A percentile compares a stretch with the other conserved stretches of the same genome.
These are phyloP conservation scores for Torulaspora microellipsoides DNA, from an alignment of 805 yeast genomes.

Conservation along the genomic window DNA sequence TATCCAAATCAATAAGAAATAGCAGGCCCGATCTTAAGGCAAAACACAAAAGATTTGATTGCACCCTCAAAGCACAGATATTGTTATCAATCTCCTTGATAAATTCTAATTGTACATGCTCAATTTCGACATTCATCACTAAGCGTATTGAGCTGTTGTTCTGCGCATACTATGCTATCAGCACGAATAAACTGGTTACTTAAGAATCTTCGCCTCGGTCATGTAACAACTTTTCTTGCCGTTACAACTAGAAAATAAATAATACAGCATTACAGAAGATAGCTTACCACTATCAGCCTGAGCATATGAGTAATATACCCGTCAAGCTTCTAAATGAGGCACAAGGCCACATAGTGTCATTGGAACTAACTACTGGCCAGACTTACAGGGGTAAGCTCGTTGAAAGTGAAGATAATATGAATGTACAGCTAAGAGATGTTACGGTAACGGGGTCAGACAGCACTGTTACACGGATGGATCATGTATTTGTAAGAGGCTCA, in stretches of 20 bases:
- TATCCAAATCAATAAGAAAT: conserved; percentile 61
- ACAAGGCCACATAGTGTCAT: conserved; percentile 77
- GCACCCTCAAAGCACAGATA: conserved; percentile 49
- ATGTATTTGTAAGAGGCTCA: conserved; percentile 88
- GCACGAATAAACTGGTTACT: too few relatives aligned
- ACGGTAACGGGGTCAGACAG: conserved; percentile 77
- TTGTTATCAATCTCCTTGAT: conserved; percentile 42
- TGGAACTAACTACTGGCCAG: conserved; percentile 82
- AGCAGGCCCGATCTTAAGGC: conserved; percentile 49
- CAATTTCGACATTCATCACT: conserved; percentile 26
- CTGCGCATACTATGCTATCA: too few relatives aligned
- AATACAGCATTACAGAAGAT: neutral
- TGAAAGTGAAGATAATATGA: conserved; percentile 93
- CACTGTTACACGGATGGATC: conserved; percentile 66
- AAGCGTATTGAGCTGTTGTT: neutral
- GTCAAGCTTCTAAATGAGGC: conserved; percentile 84
- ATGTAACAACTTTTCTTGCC: neutral
- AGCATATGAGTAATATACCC: conserved; percentile 47
- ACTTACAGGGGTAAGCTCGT: conserved; percentile 81
- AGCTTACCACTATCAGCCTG: conserved; percentile 15
- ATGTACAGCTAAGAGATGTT: conserved; percentile 78
- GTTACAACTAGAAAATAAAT: neutral
- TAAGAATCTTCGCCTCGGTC: neutral
- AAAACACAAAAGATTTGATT: conserved; percentile 51
- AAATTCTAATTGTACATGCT: conserved; percentile 46